Evolutionary conservation across 257 asterid genomes (phyloP), one percentile per base, ranked within the genome.

Genomic region (Capsicum baccatum): DNA sequence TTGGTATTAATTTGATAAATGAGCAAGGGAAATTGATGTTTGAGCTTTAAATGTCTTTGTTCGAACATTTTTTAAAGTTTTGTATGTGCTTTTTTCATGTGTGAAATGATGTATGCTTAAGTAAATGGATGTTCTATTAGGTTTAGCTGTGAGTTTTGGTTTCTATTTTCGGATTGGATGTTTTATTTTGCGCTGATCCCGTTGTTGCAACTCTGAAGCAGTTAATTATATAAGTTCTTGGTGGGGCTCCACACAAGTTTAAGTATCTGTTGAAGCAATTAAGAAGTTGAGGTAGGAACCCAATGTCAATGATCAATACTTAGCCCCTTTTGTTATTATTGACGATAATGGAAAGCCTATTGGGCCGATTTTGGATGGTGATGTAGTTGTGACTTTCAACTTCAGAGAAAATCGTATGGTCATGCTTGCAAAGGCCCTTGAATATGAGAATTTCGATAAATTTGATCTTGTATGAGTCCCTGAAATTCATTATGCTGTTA

Each of bases 371-470:
- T 88, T 94, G 35, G 98, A 96, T 67, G 99, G 99, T 82, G 99
- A 94, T 85, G 99, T 98, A 60, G 98, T 96, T 83, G 98, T 96
- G 60, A 94, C 99, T 47, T 6, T 93, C 89, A 96, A 96, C 87
- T 96, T 92, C 83, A 92, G 99, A n/a, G 99, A 98, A 42, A 98
- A 96, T 89, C 98, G 98, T 35, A 93, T 96, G 99, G 91, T 87
- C 86, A 96, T 96, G 98, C 79, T 94, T 66, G 98, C 98, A 71
- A 91, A 91, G 90, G 96, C 99, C 57, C 97, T 94, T 42, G 98
- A 94, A 87, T 96, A 93, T 79, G 92, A 79, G 76, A 85, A 96
- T 86, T 96, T 96, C 50, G 95, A 96, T 68, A 94, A 91, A 86
- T 96, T 96, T 84, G 98, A 94, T 56, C 88, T 97, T 55, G 99